Percentiles rank a stretch among this genome's conserved stretches.
phyloP scores from a whole-genome alignment of 2,329 filamentous ascomycete species.

The Clonostachys rosea region DNA sequence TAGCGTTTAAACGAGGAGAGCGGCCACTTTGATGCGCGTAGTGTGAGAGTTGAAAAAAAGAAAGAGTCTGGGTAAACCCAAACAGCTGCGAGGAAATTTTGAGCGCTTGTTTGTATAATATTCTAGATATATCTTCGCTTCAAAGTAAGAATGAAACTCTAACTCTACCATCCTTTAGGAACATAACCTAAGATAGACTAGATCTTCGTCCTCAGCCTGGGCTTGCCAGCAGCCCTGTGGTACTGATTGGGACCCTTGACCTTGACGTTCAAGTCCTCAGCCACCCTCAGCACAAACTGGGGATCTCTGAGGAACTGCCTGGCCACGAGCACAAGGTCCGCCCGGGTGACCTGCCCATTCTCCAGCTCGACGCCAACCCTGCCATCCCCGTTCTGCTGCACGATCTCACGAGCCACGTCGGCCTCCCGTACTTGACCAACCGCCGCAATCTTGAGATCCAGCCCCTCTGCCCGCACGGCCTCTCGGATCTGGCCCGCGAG shows the following conservation, averaged over 20 bases:
- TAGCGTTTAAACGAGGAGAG: too few relatives aligned
- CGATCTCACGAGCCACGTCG: conserved; percentile 57
- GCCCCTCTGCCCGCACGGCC: conserved; percentile 45
- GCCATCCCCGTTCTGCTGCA: conserved; percentile 36
- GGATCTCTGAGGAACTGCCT: conserved; percentile 81
- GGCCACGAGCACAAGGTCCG: conserved; percentile 70
- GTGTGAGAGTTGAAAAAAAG: too few relatives aligned
- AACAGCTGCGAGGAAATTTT: too few relatives aligned
- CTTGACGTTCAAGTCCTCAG: conserved; percentile 65
- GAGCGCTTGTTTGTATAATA: too few relatives aligned
- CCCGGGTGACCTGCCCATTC: conserved; percentile 31
- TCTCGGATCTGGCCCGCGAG: conserved; percentile 69
- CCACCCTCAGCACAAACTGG: conserved; percentile 69
- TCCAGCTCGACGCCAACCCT: conserved; percentile 32
- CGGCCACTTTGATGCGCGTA: too few relatives aligned
- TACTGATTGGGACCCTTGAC: conserved; percentile 71
- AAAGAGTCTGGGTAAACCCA: too few relatives aligned
- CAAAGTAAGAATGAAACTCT: too few relatives aligned
- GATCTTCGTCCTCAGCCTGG: conserved; percentile 6
- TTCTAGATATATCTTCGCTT: too few relatives aligned
- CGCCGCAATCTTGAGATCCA: conserved; percentile 60
- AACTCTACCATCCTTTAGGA: too few relatives aligned
- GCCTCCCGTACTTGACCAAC: conserved; percentile 72
- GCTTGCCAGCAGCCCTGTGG: conserved; percentile 20
- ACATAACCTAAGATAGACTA: too few relatives aligned